Evolutionary conservation across 2,329 filamentous ascomycete species (phyloP).

Genomic region (Pleomassaria siparia): DNA sequence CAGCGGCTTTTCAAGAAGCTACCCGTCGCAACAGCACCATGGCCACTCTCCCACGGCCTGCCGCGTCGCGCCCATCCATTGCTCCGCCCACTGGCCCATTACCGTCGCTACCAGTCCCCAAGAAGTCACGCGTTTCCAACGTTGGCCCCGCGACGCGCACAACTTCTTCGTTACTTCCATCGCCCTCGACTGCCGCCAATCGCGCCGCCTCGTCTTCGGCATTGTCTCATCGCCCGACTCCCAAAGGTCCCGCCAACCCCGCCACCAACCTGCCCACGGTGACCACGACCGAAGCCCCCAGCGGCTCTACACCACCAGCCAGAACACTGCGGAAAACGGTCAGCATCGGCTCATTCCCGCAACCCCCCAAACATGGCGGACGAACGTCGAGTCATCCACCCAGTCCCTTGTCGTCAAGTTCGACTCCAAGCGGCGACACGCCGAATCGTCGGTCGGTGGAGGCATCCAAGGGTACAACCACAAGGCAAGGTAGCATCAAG

Average conservation of each 20-base stretch:
- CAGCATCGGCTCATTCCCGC: constrained; percentile 91
- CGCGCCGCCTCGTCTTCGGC: constrained; percentile 39
- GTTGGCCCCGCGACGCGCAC: constrained; percentile 28
- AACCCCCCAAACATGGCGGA: constrained; percentile 72
- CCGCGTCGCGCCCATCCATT: constrained; percentile 61
- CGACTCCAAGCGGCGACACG: constrained; percentile 45
- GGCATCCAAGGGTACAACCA: constrained; percentile 30
- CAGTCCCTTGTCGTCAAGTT: constrained; percentile 52
- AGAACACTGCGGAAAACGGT: constrained; percentile 82
- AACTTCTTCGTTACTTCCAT: constrained; percentile 32
- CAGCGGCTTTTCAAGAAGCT: background rate
- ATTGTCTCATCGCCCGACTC: constrained; percentile 27
- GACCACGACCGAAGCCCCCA: constrained; percentile 44
- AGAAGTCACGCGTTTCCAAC: constrained; percentile 69
- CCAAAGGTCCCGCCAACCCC: constrained; percentile 31
- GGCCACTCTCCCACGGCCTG: constrained; percentile 64
- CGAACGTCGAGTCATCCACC: constrained; percentile 63
- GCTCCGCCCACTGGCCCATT: constrained; percentile 72
- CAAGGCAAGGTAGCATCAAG: constrained; percentile 40
- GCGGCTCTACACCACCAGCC: constrained; percentile 43
- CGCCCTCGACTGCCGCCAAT: constrained; percentile 18
- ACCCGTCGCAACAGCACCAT: constrained; percentile 15
- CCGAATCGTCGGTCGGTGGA: constrained; percentile 35
- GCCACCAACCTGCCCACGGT: constrained; percentile 52
- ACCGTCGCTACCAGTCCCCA: constrained; percentile 72